Percentiles rank a stretch among this genome's conserved stretches.
These are phyloP conservation scores for Acanthamoeba royreba DNA, from an alignment of 208 protist species.

Conservation along the genomic window DNA sequence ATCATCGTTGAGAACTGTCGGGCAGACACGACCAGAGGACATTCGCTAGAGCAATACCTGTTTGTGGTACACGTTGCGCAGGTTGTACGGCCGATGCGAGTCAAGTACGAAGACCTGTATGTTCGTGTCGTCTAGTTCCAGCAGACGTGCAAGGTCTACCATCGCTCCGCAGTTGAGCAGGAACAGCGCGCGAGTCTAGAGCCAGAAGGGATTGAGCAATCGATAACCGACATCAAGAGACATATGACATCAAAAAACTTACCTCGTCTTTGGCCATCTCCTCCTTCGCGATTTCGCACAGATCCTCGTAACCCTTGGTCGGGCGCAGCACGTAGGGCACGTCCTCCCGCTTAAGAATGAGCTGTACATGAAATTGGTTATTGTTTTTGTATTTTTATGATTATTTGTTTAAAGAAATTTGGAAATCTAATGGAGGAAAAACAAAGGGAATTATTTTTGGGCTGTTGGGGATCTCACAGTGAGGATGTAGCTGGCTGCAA, in stretches of 20 bases:
- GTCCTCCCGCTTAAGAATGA: not conserved
- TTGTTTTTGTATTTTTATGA: too few relatives aligned
- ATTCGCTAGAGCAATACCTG: not conserved
- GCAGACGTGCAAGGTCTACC: not conserved
- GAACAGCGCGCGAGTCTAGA: not conserved
- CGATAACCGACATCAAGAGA: not conserved
- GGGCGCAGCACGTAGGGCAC: not conserved
- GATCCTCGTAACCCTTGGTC: conserved; percentile 1
- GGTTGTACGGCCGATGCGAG: conserved; percentile 19
- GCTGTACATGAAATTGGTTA: not conserved
- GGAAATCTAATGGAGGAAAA: not conserved
- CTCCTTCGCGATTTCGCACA: not conserved
- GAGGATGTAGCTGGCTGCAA: not conserved
- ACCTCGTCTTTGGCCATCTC: conserved; percentile 1
- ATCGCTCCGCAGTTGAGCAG: conserved; percentile 19
- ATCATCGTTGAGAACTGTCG: not conserved
- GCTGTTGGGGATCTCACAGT: not conserved
- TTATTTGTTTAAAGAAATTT: not conserved
- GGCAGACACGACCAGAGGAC: not conserved
- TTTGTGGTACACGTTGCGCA: conserved; percentile 11
- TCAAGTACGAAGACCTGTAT: not conserved
- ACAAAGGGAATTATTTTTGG: not conserved
- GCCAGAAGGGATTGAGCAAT: not conserved
- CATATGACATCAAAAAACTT: not conserved
- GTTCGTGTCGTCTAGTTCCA: not conserved